phyloP scores from a whole-genome alignment of 305 asterid species.

The Nicotiana rustica region DNA sequence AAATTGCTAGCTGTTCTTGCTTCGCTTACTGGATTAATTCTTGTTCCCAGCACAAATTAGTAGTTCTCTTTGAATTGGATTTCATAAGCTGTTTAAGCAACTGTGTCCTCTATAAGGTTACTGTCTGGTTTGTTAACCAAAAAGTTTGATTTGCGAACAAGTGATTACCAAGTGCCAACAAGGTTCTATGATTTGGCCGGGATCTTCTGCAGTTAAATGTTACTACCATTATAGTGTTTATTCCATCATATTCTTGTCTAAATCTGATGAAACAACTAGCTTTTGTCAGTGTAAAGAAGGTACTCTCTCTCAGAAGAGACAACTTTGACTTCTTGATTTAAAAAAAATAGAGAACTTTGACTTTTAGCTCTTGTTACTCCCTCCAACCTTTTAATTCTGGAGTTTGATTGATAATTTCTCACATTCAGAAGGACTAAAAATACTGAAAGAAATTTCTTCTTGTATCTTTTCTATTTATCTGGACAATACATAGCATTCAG shows the following conservation, averaged over 20 bases:
- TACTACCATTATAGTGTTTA: neutral
- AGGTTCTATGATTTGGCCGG: neutral
- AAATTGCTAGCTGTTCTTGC: neutral
- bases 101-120: neutral
- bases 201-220: neutral
- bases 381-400: neutral
- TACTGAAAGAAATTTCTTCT: neutral
- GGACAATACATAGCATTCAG: neutral
- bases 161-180: neutral
- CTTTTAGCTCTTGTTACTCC: neutral
- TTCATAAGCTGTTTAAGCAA: neutral
- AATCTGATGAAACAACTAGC: neutral
- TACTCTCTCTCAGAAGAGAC: neutral
- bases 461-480: neutral
- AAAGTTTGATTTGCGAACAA: slow-evolving; percentile 13
- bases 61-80: neutral
- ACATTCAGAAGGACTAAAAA: neutral
- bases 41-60: neutral
- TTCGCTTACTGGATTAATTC: slow-evolving; percentile 5
- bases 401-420: neutral
- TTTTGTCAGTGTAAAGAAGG: slow-evolving; percentile 3
- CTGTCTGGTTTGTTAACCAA: slow-evolving; percentile 1
- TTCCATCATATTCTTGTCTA: neutral
- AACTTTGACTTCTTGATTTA: neutral
- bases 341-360: neutral